Base-by-base conservation (phyloP, 495 filamentous ascomycete species). In the Penicillium chermesinum region DNA sequence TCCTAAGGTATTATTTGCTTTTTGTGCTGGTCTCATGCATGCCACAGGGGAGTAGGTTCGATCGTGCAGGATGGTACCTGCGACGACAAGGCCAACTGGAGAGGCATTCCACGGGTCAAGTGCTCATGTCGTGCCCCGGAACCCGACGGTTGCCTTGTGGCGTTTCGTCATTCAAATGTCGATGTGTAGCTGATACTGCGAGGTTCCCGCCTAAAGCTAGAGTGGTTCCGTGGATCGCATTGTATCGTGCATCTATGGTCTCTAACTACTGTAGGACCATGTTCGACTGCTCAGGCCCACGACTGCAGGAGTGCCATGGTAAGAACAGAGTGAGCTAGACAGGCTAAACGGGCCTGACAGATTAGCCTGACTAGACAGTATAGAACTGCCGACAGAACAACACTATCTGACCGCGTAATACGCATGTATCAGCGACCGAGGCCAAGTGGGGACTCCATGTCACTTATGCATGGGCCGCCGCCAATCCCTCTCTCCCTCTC, bases 401-500 rank as follows among this genome's bases (percentile, higher is more conserved):
- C 19, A 38, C 36, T n/a, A n/a, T 38, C 37, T 38, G 37, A 41
- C 38, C 12, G 19, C 14, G 41, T 43, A 43, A 32, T 42, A 42
- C 40, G 20, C 39, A 41, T 42, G 42, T 44, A 44, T 30, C 27
- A n/a, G n/a, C n/a, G n/a, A n/a, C n/a, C n/a, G n/a, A n/a, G n/a
- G n/a, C 21, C 35, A 44, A 25, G 18, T 16, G 35, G 35, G 35
- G 18, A 38, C 35, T 38, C 35, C 35, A 38, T 17, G 15, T 7
- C n/a, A n/a, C 10, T 14, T 8, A 13, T 34, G 60, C 60, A 63
- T 61, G 52, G 60, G 35, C 60, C 60, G 48, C 53, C 44, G 46
- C 53, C 49, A 53, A 55, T 57, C 50, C 52, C 50, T 60, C 59
- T 54, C 59, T 50, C 55, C 59, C 27, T n/a, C n/a, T n/a, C n/a